Evolutionary conservation across 2,329 filamentous ascomycete species (phyloP).

Genomic region (Colletotrichum higginsianum): DNA sequence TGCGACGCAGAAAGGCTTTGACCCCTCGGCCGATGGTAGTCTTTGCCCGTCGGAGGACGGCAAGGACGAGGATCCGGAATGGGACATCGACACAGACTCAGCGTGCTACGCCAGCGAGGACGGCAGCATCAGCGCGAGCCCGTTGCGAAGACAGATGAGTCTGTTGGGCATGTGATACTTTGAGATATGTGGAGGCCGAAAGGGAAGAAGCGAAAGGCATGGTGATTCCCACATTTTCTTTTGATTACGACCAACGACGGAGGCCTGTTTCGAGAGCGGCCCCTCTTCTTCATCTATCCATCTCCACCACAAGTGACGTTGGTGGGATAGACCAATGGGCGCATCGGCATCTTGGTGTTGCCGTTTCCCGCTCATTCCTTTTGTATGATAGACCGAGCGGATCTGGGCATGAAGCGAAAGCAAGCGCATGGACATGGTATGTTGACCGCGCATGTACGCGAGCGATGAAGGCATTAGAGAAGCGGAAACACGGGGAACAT

Average conservation of each 20-base stretch:
- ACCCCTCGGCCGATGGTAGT: conserved; percentile 58
- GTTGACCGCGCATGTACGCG: not conserved
- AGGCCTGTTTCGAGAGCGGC: not conserved
- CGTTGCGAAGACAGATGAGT: conserved; percentile 81
- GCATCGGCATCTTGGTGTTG: not conserved
- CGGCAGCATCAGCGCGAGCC: conserved; percentile 76
- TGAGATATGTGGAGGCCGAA: not conserved
- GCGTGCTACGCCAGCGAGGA: conserved; percentile 81
- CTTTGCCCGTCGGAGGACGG: conserved; percentile 60
- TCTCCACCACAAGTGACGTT: not conserved
- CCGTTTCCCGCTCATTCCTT: not conserved
- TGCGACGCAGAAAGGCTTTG: conserved; percentile 92
- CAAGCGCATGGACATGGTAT: not conserved
- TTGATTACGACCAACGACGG: not conserved
- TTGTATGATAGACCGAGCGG: conserved; percentile 23
- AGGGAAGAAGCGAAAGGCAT: not conserved
- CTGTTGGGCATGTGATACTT: conserved; percentile 71
- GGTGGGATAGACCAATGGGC: conserved; percentile 10
- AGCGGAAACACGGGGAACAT: not conserved
- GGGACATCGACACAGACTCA: conserved; percentile 95
- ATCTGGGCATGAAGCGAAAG: conserved; percentile 4
- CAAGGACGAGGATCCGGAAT: conserved; percentile 74
- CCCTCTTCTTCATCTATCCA: not conserved
- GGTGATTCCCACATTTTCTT: conserved; percentile 9
- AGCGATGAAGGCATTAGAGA: conserved; percentile 7